Percentiles rank a stretch among this genome's conserved stretches.
These are phyloP conservation scores for Nemania abortiva DNA, from an alignment of 2,329 filamentous ascomycete genomes.

Conservation along the genomic window DNA sequence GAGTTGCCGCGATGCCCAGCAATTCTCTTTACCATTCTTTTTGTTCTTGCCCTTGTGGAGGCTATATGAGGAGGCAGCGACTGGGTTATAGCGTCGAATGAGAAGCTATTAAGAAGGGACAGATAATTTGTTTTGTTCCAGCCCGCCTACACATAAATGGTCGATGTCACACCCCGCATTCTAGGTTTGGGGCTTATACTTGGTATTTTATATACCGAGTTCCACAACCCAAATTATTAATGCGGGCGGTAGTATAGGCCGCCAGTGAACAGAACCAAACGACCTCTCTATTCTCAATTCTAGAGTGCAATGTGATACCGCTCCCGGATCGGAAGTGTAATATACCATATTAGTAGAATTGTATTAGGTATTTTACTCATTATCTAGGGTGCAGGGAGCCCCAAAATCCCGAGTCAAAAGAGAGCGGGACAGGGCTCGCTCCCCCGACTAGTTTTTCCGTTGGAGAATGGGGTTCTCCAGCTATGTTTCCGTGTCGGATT, in stretches of 20 bases:
- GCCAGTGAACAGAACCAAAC: background rate
- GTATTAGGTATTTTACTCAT: background rate
- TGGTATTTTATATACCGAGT: conserved; percentile 10
- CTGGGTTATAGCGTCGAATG: conserved; percentile 8
- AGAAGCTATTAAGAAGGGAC: background rate
- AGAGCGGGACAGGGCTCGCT: background rate
- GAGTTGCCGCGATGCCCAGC: conserved; percentile 33
- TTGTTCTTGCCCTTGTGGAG: background rate
- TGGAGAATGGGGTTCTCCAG: no score
- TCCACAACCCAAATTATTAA: background rate
- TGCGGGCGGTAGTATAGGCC: background rate
- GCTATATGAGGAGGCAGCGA: background rate
- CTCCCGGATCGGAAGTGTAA: background rate
- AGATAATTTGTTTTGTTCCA: background rate
- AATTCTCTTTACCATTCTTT: conserved; percentile 22
- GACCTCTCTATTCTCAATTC: background rate
- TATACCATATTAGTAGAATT: background rate
- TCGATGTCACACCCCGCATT: background rate
- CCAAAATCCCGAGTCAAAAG: background rate
- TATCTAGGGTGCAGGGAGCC: conserved; percentile 7
- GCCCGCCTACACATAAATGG: background rate
- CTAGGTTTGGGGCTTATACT: conserved; percentile 3
- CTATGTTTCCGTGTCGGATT: no score
- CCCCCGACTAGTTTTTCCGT: background rate
- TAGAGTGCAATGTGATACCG: background rate